Evolutionary conservation across 2,329 filamentous ascomycete species (phyloP).

Genomic region (Didymella lethalis): DNA sequence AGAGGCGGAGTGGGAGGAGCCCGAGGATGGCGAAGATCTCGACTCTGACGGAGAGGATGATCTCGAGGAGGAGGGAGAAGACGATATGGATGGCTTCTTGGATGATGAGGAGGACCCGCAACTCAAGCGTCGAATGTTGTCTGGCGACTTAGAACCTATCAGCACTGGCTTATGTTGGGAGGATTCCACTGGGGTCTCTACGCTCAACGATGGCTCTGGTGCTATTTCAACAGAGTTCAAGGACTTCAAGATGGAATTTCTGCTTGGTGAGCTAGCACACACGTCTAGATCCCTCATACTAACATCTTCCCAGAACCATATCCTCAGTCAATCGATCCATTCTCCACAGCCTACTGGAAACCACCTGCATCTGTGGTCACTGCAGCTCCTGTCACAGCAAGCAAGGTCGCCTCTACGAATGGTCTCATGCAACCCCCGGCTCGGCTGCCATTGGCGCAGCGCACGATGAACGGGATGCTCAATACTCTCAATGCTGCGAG

Average conservation of each 20-base stretch:
- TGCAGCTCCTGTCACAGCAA: slow-evolving; percentile 18
- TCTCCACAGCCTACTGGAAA: slow-evolving; percentile 81
- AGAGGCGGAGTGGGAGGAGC: slow-evolving; percentile 83
- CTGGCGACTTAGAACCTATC: slow-evolving; percentile 75
- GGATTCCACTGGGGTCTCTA: slow-evolving; percentile 55
- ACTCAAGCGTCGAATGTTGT: slow-evolving; percentile 65
- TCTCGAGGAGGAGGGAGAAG: slow-evolving; percentile 76
- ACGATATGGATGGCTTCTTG: slow-evolving; percentile 88
- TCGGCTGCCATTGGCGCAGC: slow-evolving; percentile 53
- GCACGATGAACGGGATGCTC: slow-evolving; percentile 46
- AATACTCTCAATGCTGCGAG: slow-evolving; percentile 40
- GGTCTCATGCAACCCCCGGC: slow-evolving; percentile 52
- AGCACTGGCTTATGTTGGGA: slow-evolving; percentile 88
- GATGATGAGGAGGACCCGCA: slow-evolving; percentile 77
- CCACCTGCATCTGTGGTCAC: slow-evolving; percentile 35
- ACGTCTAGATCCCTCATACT: slow-evolving; percentile 8
- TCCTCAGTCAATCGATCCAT: slow-evolving; percentile 78
- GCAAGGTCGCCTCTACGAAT: slow-evolving; percentile 27
- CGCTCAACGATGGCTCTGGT: slow-evolving; percentile 55
- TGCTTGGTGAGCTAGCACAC: slow-evolving; percentile 65
- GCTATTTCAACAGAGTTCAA: slow-evolving; percentile 61
- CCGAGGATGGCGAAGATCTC: slow-evolving; percentile 74
- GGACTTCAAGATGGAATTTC: slow-evolving; percentile 76
- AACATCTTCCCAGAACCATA: slow-evolving; percentile 49
- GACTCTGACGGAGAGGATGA: slow-evolving; percentile 71